Base-by-base conservation (phyloP, 345 rosid species). In the Mangifera indica region DNA sequence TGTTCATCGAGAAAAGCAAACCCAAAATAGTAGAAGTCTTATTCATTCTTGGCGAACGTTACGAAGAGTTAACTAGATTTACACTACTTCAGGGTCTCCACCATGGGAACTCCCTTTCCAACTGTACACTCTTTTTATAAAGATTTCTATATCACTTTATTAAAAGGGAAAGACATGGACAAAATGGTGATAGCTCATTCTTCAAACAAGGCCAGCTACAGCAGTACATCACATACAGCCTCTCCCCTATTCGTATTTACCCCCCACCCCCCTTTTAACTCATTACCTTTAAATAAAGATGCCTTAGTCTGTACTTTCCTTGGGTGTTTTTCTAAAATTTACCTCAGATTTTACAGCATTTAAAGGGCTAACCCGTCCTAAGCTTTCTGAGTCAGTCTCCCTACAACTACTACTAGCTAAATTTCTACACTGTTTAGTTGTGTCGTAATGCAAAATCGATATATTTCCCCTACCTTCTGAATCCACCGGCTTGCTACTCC, bases 381-480 rank as follows among this genome's bases (percentile, higher is more conserved):
- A 74, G 72, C 79, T 78, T 67, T 63, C 80, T 3, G 74, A 37
- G 73, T 77, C 83, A 64, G 83, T 70, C 73, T 78, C 88, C 71
- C 85, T 79, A 60, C 78, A 73, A 74, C 80, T 54, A 52, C 72
- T 61, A 78, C 52, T 65, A 24, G 22, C 80, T 73, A 79, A 70
- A 46, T 75, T 77, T 67, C 87, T 86, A 88, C 80, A 49, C 12
- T 71, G 80, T 72, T 75, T 80, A 64, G 60, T 65, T 67, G 60
- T n/a, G 75, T 84, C 81, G 53, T 76, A 72, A 26, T 73, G 75
- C 81, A 72, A 86, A 86, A 87, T 83, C 49, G 60, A 74, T 72
- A 54, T 79, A 69, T 76, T 73, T 71, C 73, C 74, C 70, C 70
- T 76, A 49, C 80, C 77, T 75, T 74, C 88, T 60, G 21, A 66